These are phyloP conservation scores for Porcisia deanei DNA, from an alignment of 208 protist species.

Conservation along the genomic window DNA sequence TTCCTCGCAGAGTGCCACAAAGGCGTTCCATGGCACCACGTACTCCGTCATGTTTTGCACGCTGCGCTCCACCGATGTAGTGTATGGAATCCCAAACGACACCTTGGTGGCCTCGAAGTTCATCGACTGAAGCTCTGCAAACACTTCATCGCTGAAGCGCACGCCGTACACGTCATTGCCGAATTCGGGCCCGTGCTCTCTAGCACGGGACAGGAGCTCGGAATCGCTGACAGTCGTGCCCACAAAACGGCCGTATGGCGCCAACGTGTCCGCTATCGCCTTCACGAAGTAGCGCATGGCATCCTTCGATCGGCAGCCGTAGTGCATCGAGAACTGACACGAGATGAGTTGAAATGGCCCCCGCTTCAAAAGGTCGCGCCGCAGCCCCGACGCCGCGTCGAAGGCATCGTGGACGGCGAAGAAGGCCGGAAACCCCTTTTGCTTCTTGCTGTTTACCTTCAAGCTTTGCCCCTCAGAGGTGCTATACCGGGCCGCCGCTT, in stretches of 20 bases:
- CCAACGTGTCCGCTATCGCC: constrained; percentile 43
- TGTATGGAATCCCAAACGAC: constrained; percentile 65
- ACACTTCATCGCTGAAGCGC: constrained; percentile 40
- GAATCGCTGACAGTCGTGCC: constrained; percentile 76
- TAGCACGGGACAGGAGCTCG: constrained; percentile 38
- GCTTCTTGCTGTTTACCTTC: constrained; percentile 35
- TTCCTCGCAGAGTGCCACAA: constrained; percentile 45
- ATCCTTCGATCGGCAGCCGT: constrained; percentile 53
- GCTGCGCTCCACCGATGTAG: constrained; percentile 57
- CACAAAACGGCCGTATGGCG: constrained; percentile 59
- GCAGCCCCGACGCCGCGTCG: constrained; percentile 33
- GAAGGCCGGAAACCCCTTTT: constrained; percentile 52
- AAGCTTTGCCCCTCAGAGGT: constrained; percentile 63
- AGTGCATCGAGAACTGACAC: constrained; percentile 89
- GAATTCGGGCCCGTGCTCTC: constrained; percentile 42
- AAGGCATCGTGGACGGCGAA: constrained; percentile 78
- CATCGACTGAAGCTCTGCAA: constrained; percentile 12
- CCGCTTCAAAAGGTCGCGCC: constrained; percentile 19
- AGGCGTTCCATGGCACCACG: constrained; percentile 65
- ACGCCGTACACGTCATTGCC: constrained; percentile 56
- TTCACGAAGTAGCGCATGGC: constrained; percentile 48
- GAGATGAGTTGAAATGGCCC: constrained; percentile 54
- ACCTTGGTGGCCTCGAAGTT: constrained; percentile 6
- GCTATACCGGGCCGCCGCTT: constrained; percentile 72
- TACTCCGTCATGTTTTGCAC: constrained; percentile 73